These are phyloP conservation scores for Castanea mollissima DNA, from an alignment of 306 rosid species.

Conservation along the genomic window DNA sequence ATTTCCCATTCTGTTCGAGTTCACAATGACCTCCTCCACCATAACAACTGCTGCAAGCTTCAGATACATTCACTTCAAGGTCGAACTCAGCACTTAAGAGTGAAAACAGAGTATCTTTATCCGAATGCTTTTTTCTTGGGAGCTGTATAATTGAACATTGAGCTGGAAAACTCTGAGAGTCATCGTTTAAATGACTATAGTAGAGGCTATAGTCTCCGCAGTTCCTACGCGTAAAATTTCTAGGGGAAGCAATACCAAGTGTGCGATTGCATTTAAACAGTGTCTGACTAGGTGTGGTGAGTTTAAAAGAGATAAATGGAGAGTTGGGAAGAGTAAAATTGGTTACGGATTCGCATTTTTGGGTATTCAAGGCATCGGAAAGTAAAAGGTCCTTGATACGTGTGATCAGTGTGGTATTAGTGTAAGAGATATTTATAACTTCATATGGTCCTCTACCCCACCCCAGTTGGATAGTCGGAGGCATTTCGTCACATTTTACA, in stretches of 20 bases:
- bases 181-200: not conserved
- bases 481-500: not conserved
- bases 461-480: not conserved
- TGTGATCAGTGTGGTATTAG: not conserved
- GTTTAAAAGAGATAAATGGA: conserved; percentile 18
- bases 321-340: not conserved
- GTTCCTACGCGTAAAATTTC: rapidly evolving
- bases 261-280: conserved; percentile 13
- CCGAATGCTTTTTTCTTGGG: not conserved
- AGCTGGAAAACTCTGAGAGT: not conserved
- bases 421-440: not conserved
- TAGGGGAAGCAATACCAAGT: not conserved
- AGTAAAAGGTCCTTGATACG: too few relatives aligned
- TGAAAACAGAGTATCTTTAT: not conserved
- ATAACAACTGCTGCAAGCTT: conserved; percentile 22
- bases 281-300: not conserved
- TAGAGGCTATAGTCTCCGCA: conserved; percentile 15
- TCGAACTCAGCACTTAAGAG: conserved; percentile 19
- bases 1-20: too few relatives aligned
- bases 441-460: not conserved
- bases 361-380: too few relatives aligned
- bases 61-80: conserved; percentile 10
- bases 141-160: conserved; percentile 12
- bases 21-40: not conserved
- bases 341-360: too few relatives aligned